Evolutionary conservation across 371 early-diverging fungal species (phyloP), one percentile per base, ranked within the genome.

Genomic region (Mucor irregularis): DNA sequence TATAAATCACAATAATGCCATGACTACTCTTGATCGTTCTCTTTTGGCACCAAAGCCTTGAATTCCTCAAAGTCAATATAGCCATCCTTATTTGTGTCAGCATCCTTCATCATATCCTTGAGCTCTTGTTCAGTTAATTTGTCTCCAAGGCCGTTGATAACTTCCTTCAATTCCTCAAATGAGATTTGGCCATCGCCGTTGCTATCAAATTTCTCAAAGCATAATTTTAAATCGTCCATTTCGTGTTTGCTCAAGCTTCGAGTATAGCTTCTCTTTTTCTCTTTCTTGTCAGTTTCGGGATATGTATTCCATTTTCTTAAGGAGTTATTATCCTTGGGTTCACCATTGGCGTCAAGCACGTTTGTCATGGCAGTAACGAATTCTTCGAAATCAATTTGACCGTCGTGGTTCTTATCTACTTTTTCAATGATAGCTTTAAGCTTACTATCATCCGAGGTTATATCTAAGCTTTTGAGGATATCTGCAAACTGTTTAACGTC

Each of bases 51-150:
- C 6, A 90, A 69, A 5, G 78, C 69, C 37, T 80, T 68, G 56
- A 90, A 84, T 53, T 84, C 85, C 10, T 74, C 71, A 58, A 81
- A 77, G 40, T 78, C 76, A 55, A 84, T 72, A 49, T 67, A 80
- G 4, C 89, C 90, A 63, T 90, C 88, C 2, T 84, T 83, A 57
- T 91, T 88, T 28, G 75, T 67, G 64, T 90, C 92, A 5, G 88
- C 91, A 61, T 90, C 90, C 14, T 82, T 79, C 63, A 93, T 90
- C 92, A 93, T 91, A 50, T 89, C 91, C 48, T 82, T 82, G 24
- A 93, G 64, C 53, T 92, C 92, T 53, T 87, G 81, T 30, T 86
- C 83, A 8, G 82, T 85, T 55, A 92, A 55, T 25, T 78, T 71
- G 53, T 90, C 89, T 4, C 88, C 90, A 3, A 91, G 67, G 47